Percentiles rank a stretch among this genome's conserved stretches.
Conservation (phyloP, 2,329 filamentous ascomycete genomes). For the Penicillium psychrosexuale region DNA sequence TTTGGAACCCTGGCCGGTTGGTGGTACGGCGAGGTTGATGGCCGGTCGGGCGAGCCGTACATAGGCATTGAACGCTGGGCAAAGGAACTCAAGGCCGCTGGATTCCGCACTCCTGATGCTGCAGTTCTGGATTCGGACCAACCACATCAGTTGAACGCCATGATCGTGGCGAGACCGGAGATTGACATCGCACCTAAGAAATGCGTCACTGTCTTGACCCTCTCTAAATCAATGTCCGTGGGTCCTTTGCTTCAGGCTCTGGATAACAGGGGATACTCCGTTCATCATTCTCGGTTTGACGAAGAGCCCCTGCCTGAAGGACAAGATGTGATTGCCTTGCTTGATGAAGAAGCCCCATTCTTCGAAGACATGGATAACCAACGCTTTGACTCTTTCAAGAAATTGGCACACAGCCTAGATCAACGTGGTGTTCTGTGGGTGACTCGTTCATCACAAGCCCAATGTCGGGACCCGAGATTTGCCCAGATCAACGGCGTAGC, state of each 20-base stretch:
- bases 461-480: slow-evolving; percentile 29
- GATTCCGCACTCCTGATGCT: slow-evolving; percentile 15
- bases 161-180: slow-evolving; percentile 8
- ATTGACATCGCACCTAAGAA: background rate
- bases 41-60: slow-evolving; percentile 19
- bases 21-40: slow-evolving; percentile 34
- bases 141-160: slow-evolving; percentile 8
- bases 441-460: slow-evolving; percentile 20
- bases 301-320: background rate
- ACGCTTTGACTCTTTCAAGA: slow-evolving; percentile 5
- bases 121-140: slow-evolving; percentile 3
- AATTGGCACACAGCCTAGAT: background rate
- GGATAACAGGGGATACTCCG: slow-evolving; percentile 2
- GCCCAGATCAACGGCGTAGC: slow-evolving; percentile 28
- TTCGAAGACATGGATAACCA: slow-evolving; percentile 9
- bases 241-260: background rate
- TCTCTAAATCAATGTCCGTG: background rate
- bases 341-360: slow-evolving; percentile 12
- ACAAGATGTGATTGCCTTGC: slow-evolving; percentile 14
- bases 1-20: slow-evolving; percentile 40
- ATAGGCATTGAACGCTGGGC: slow-evolving; percentile 17
- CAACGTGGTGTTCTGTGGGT: slow-evolving; percentile 30
- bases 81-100: slow-evolving; percentile 16
- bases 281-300: background rate
- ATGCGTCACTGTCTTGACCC: background rate